Base-by-base conservation (phyloP, 306 rosid genomes). In the Ceratonia siliqua region DNA sequence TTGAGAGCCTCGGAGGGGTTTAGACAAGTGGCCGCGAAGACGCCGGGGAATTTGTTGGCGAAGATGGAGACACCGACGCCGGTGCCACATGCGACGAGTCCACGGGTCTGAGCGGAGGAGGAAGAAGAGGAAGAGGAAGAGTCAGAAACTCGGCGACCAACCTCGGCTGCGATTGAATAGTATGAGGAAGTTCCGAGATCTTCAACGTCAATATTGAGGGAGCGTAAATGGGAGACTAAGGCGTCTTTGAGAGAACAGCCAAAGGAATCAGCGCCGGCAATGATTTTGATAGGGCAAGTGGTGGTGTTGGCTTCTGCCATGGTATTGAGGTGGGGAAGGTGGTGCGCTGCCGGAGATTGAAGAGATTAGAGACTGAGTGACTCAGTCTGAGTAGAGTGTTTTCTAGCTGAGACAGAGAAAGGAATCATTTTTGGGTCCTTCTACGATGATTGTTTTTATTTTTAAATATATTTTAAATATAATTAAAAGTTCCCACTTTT, bases 31-130 rank as follows among this genome's bases (percentile, higher is more conserved):
- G 91, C 87, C 41, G 98, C 97, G 61, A 66, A 83, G 2, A 93
- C 89, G 46, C 90, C 90, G 7, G 98, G 96, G 70, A 83, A 91
- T 70, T 93, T 93, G 87, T 93, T 93, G 70, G 98, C 98, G 73
- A 91, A 89, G 64, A 93, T 93, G 30, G 93, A 81, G 72, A 93
- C 98, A 10, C 98, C 98, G 50, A 76, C 83, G 28, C 98, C 98
- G 35, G 98, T 93, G 20, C 98, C 98, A 35, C 98, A 93, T 15
- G 91, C 85, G 24, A 93, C 88, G 69, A 93, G 89, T 33, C 98
- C 97, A 8, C 91, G 92, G 39, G 76, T 58, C 2, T 86, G 86
- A 5, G 6, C 5, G 53, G 71, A 0, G 53, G 54, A 14, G 15
- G 87, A 24, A 0, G 90, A 27, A 3, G 90, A 33, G 6, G 90